phyloP scores from a whole-genome alignment of 2,329 filamentous ascomycete species.

The Amesomyces nigricolor region DNA sequence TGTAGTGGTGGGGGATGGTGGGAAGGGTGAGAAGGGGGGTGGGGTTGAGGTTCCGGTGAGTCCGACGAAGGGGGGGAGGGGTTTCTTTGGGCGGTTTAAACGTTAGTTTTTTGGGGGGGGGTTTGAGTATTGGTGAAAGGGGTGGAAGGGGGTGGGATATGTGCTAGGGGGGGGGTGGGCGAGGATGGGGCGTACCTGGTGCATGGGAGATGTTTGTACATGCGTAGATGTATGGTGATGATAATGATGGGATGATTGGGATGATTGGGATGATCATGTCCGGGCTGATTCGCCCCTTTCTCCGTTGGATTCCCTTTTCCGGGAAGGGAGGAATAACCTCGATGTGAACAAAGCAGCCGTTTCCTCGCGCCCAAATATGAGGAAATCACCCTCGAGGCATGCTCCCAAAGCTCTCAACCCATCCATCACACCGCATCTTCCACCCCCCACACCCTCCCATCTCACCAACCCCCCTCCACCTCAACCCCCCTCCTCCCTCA shows the following conservation, averaged over 20 bases:
- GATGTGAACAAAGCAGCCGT: too few relatives aligned
- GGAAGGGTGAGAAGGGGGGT: neutral
- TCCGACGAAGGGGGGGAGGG: conserved; percentile 32
- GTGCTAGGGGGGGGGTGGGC: neutral
- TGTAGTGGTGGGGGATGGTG: neutral
- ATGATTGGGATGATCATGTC: neutral
- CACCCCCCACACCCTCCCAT: too few relatives aligned
- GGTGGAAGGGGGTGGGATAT: neutral
- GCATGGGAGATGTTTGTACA: neutral
- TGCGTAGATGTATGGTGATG: conserved; percentile 6
- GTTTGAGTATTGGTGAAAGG: too few relatives aligned
- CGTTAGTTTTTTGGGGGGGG: conserved; percentile 29
- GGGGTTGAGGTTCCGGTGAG: neutral
- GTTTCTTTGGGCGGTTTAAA: conserved; percentile 43
- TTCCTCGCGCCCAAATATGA: too few relatives aligned
- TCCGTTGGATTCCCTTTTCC: neutral
- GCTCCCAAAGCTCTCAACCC: neutral
- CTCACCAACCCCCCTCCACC: neutral
- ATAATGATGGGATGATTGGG: conserved; percentile 8
- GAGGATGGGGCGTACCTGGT: neutral
- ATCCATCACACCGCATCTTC: neutral
- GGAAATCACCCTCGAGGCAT: too few relatives aligned
- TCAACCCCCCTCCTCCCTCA: conserved; percentile 37
- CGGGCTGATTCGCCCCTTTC: too few relatives aligned
- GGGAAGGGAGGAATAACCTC: too few relatives aligned